phyloP scores from a whole-genome alignment of 1,139 yeast genomes.

The Magnusiomyces magnusii region DNA sequence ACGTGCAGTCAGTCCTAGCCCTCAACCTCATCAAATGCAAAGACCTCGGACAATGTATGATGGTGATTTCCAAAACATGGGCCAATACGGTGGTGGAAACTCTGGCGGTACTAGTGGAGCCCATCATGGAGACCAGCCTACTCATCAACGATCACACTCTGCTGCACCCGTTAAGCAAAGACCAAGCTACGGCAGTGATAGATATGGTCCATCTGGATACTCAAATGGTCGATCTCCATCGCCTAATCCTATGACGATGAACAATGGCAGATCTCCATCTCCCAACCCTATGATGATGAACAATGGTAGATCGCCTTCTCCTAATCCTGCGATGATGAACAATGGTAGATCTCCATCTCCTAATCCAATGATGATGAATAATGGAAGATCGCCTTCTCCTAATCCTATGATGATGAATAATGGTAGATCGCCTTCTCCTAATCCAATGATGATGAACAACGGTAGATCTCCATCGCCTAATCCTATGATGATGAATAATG shows the following conservation, averaged over 20 bases:
- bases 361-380: constrained; percentile 4
- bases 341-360: constrained; percentile 8
- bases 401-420: constrained; percentile 2
- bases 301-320: neutral
- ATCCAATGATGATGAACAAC: constrained; percentile 5
- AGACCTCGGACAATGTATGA: constrained; percentile 7
- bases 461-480: constrained; percentile 13
- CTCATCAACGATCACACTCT: constrained; percentile 24
- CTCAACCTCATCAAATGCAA: constrained; percentile 3
- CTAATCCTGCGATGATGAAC: neutral
- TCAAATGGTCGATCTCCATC: neutral
- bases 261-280: constrained; percentile 5
- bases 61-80: constrained; percentile 3
- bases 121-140: constrained; percentile 6
- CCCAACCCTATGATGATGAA: constrained; percentile 7
- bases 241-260: neutral
- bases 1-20: constrained; percentile 4
- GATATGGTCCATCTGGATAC: neutral
- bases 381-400: constrained; percentile 9
- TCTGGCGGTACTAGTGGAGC: neutral
- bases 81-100: neutral
- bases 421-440: constrained; percentile 6
- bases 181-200: neutral
- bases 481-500: constrained; percentile 12
- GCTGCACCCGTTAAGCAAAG: constrained; percentile 21